Base-by-base conservation (phyloP, 176 grass and related monocot species). In the Oryza australiensis region DNA sequence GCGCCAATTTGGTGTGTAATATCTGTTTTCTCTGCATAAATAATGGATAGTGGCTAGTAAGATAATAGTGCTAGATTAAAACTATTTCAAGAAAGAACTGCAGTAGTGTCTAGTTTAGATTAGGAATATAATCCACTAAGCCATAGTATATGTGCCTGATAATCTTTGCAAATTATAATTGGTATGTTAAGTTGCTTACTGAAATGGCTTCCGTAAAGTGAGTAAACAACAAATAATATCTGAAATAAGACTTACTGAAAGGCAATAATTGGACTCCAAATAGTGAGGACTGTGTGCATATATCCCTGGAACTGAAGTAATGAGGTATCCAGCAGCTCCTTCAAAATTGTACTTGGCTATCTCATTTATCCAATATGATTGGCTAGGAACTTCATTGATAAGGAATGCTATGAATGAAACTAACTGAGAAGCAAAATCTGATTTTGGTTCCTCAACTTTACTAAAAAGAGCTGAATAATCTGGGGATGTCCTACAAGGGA, bases 381-480 rank as follows among this genome's bases (percentile, higher is more conserved):
- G 89, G 45, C 41, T 85, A 73, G 91, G 85, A 42, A 94, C 89
- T 79, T 92, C 87, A 70, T 76, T 81, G 68, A 94, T 75, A 78
- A 97, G 85, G 76, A 85, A 92, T 88, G 91, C 87, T 70, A 97
- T 10, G 24, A 90, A 92, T 22, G 89, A 90, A 63, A 63, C 91
- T 77, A 97, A 70, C 24, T 97, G 89, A 82, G 94, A 77, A 88
- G 87, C 91, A 80, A 97, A 97, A 83, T 94, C 94, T 65, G 89
- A 88, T 85, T 92, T 84, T 53, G 71, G 46, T 28, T 78, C 79
- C 23, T 94, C 60, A 4, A 26, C 59, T 86, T 53, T 60, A 83
- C 64, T 15, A 83, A 97, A 94, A 57, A 97, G 59, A 77, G 76
- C 70, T 83, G 83, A 88, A 92, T 92, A 97, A 88, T 97, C 77